Base-by-base conservation (phyloP, 768 basidiomycete species). In the Xerocomellus chrysenteron region DNA sequence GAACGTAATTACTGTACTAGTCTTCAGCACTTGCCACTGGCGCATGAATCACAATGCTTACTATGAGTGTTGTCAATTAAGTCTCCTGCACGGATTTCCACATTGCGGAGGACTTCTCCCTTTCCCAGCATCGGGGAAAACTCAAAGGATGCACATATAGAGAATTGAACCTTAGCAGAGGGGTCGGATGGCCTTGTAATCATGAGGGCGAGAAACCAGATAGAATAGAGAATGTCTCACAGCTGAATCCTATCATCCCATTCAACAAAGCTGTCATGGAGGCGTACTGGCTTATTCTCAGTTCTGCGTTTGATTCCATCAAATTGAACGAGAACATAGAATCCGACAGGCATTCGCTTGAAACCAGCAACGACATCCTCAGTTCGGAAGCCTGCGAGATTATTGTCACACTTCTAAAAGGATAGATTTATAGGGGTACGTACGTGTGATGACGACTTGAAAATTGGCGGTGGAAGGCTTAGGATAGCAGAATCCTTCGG, bases 281-380 rank as follows among this genome's bases (percentile, higher is more conserved):
- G 16, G 3, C 5, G 13, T 11, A 24, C 24, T 6, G 43, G 17
- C 17, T 52, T 46, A 19, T 33, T 45, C 4, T 39, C 2, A 16
- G 50, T 56, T 21, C 26, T 13, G 5, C 30, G 12, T 33, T 19
- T 26, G 3, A 2, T 26, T 0, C 37, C 30, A 16, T 21, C 12
- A 12, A 24, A 39, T 3, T 52, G 16, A 3, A 56, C 30, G 0
- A 19, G 36, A 12, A 62, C 44, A 40, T 50, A 57, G 19, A 64
- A 55, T 6, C 63, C 63, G 5, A 50, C 28, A 5, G 62, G 63
- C 8, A 58, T 49, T 2, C 46, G 50, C 2, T 14, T 24, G 12
- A 57, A 37, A 50, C 55, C 56, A 24, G 21, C 24, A 10, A 19
- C 3, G 14, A 65, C n/a, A 47, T 55, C 28, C 5, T 51, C 54